Conservation (phyloP, 108 stramenopile species). For the Nitzschia sp. region DNA sequence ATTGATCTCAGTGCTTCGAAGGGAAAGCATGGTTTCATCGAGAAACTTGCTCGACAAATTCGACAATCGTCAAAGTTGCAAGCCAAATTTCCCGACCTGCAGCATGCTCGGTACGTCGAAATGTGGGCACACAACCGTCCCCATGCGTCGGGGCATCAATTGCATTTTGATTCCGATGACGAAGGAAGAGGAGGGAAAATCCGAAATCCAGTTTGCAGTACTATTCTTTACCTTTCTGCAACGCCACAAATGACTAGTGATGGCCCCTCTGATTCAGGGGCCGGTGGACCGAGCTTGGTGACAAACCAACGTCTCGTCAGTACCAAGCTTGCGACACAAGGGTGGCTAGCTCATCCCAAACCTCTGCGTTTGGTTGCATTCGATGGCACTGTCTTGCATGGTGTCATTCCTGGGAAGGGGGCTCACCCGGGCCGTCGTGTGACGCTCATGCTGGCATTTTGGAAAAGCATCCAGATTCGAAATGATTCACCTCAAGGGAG, state of each 20-base stretch:
- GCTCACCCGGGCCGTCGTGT: slow-evolving; percentile 52
- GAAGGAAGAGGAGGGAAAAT: slow-evolving; percentile 72
- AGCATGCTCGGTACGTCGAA: slow-evolving; percentile 57
- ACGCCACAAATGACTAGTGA: slow-evolving; percentile 21
- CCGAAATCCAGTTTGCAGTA: slow-evolving; percentile 77
- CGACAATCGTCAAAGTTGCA: slow-evolving; percentile 22
- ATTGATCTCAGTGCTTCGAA: slow-evolving; percentile 36
- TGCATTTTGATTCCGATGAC: slow-evolving; percentile 91
- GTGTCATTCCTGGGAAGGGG: slow-evolving; percentile 87
- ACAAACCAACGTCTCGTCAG: slow-evolving; percentile 65
- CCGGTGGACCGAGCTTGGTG: slow-evolving; percentile 80
- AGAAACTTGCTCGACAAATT: slow-evolving; percentile 44
- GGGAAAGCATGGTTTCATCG: slow-evolving; percentile 44
- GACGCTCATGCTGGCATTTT: slow-evolving; percentile 91
- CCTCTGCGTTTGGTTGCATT: slow-evolving; percentile 69
- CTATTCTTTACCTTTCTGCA: slow-evolving; percentile 61
- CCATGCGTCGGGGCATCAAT: slow-evolving; percentile 86
- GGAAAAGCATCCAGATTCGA: slow-evolving; percentile 69
- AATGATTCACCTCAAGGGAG: slow-evolving; percentile 51
- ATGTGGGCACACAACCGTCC: slow-evolving; percentile 94
- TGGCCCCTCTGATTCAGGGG: not conserved
- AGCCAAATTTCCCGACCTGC: slow-evolving; percentile 39
- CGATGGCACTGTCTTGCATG: slow-evolving; percentile 82
- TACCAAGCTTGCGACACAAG: slow-evolving; percentile 56
- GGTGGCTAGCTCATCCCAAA: slow-evolving; percentile 70